phyloP scores from a whole-genome alignment of 495 filamentous ascomycete species.

The Pyrenopolyporus hunteri region DNA sequence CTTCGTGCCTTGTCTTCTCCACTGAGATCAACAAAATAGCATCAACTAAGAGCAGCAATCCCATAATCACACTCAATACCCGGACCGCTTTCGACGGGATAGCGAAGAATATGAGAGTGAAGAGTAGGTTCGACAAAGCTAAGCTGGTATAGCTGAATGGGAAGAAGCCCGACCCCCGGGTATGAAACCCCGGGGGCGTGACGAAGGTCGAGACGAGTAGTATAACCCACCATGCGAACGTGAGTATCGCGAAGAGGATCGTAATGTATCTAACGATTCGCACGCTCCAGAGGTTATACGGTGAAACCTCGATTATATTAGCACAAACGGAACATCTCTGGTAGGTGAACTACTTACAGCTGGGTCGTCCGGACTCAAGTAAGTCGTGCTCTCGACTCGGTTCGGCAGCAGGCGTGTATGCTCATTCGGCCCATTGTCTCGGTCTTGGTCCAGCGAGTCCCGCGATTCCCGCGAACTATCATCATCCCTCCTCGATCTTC shows the following conservation, averaged over 20 bases:
- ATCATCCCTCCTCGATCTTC: constrained; percentile 42
- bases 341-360: constrained; percentile 62
- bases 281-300: constrained; percentile 93
- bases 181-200: constrained; percentile 82
- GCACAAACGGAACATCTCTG: neutral
- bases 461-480: constrained; percentile 28
- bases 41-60: constrained; percentile 76
- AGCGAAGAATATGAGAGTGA: constrained; percentile 84
- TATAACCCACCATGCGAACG: constrained; percentile 89
- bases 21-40: constrained; percentile 79
- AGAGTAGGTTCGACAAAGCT: constrained; percentile 71
- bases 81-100: constrained; percentile 79
- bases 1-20: constrained; percentile 73
- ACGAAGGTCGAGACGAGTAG: constrained; percentile 86
- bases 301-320: constrained; percentile 70
- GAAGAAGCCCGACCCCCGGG: constrained; percentile 89
- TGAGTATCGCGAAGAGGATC: constrained; percentile 71
- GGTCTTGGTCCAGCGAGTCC: constrained; percentile 25
- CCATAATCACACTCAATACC: constrained; percentile 67
- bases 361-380: constrained; percentile 91
- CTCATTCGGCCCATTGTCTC: constrained; percentile 61
- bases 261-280: constrained; percentile 76
- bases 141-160: constrained; percentile 79
- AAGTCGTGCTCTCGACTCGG: constrained; percentile 59
- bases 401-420: constrained; percentile 75